Conservation (phyloP, 371 early-diverging fungal species). For the Actinomortierella wolfii region DNA sequence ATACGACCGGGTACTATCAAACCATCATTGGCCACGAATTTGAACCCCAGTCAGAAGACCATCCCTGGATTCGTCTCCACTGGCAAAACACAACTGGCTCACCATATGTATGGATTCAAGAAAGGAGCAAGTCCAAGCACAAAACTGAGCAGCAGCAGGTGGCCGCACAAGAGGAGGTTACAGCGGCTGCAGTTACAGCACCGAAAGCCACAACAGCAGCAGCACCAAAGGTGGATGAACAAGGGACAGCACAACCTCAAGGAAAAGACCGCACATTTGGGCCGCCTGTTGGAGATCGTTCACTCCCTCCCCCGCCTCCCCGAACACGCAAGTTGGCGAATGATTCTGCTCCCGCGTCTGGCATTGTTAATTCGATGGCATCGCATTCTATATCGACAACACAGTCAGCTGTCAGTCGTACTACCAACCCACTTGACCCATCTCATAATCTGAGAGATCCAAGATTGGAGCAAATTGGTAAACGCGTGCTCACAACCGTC, state of each 20-base stretch:
- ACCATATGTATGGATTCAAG: slow-evolving; percentile 6
- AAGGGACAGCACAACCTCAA: too few relatives aligned
- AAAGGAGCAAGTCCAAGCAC: not conserved
- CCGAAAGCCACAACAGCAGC: too few relatives aligned
- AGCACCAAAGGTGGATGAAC: too few relatives aligned
- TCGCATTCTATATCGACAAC: slow-evolving; percentile 19
- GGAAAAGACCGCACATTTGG: too few relatives aligned
- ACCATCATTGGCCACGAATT: slow-evolving; percentile 30
- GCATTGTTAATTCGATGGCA: slow-evolving; percentile 23
- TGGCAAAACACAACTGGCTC: not conserved
- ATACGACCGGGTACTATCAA: slow-evolving; percentile 16
- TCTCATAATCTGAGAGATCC: slow-evolving; percentile 9
- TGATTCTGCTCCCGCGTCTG: slow-evolving; percentile 15
- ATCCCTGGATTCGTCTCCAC: not conserved
- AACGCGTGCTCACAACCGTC: slow-evolving; percentile 20
- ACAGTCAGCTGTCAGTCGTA: slow-evolving; percentile 10
- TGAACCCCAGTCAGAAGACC: not conserved
- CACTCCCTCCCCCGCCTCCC: not conserved
- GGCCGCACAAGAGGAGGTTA: not conserved
- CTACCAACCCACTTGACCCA: not conserved
- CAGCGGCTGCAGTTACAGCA: not conserved
- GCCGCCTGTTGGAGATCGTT: not conserved
- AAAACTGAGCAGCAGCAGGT: too few relatives aligned
- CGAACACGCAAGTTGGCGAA: not conserved
- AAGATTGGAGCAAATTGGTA: slow-evolving; percentile 29